A percentile compares a stretch with the other conserved stretches of the same genome.
Conservation (phyloP, 2,329 filamentous ascomycete species). For the Xylariaceae sp. region DNA sequence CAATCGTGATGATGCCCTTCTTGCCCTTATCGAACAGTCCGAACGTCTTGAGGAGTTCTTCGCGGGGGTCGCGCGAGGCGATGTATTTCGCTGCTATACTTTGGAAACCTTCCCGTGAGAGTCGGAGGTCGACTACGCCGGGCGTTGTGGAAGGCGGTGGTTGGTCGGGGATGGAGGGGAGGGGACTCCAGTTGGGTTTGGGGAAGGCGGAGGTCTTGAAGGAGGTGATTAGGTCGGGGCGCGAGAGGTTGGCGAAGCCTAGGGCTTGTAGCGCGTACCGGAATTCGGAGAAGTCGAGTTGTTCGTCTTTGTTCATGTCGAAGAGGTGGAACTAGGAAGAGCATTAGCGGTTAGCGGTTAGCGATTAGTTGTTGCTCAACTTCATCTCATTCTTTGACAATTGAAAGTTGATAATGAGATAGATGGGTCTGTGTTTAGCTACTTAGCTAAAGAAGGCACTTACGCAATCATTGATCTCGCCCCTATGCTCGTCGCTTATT, state of each 20-base stretch:
- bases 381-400: too few species aligned
- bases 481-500: constrained; percentile 82
- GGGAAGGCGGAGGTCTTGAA: constrained; percentile 77
- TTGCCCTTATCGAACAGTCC: constrained; percentile 86
- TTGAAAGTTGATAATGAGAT: too few species aligned
- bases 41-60: constrained; percentile 90
- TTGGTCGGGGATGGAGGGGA: constrained; percentile 40
- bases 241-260: constrained; percentile 79
- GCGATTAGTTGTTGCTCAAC: not conserved
- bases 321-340: constrained; percentile 79
- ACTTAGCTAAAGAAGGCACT: constrained; percentile 31
- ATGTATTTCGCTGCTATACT: constrained; percentile 77
- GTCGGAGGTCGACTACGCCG: constrained; percentile 63
- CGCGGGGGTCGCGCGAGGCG: constrained; percentile 74
- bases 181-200: constrained; percentile 52
- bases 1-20: constrained; percentile 87
- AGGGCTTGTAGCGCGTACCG: constrained; percentile 94
- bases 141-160: constrained; percentile 48
- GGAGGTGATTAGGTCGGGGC: constrained; percentile 76
- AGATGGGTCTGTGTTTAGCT: not conserved
- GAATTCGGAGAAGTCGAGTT: constrained; percentile 97
- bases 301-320: constrained; percentile 90
- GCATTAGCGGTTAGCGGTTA: constrained; percentile 6
- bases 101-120: constrained; percentile 70
- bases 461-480: constrained; percentile 93